Evolutionary conservation across 352 stramenopile species (phyloP).

Genomic region (Globisporangium megalacanthum): DNA sequence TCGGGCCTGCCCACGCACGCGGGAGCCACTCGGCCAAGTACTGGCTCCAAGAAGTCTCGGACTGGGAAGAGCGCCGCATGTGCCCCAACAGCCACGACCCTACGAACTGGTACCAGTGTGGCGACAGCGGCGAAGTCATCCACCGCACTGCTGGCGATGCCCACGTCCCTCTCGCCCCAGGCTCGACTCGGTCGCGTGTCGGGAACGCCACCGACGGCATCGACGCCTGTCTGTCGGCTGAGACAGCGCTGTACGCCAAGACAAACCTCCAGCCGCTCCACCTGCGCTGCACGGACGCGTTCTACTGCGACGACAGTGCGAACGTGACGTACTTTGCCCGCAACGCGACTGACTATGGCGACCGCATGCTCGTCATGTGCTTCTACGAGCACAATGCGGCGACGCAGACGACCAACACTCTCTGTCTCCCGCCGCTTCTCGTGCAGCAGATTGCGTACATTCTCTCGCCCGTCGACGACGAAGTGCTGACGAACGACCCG

Average conservation of each 20-base stretch:
- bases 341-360: constrained; percentile 52
- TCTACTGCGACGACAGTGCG: constrained; percentile 27
- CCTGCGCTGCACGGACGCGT: constrained; percentile 44
- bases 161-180: constrained; percentile 30
- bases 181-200: constrained; percentile 19
- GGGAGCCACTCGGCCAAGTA: constrained; percentile 68
- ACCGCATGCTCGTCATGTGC: constrained; percentile 67
- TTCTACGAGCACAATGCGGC: constrained; percentile 59
- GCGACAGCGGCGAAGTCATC: constrained; percentile 52
- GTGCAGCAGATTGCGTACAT: constrained; percentile 54
- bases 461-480: constrained; percentile 42
- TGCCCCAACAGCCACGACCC: constrained; percentile 70
- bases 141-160: constrained; percentile 14
- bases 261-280: constrained; percentile 60
- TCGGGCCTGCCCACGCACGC: constrained; percentile 51
- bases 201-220: constrained; percentile 20
- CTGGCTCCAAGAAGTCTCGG: constrained; percentile 65
- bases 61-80: constrained; percentile 63
- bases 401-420: constrained; percentile 37
- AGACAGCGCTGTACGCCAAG: constrained; percentile 49
- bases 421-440: constrained; percentile 59
- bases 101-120: constrained; percentile 70
- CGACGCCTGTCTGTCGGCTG: constrained; percentile 46
- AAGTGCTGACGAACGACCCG: constrained; percentile 49
- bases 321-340: constrained; percentile 57